phyloP scores from a whole-genome alignment of 306 rosid species.

The Lathyrus tuberosus region DNA sequence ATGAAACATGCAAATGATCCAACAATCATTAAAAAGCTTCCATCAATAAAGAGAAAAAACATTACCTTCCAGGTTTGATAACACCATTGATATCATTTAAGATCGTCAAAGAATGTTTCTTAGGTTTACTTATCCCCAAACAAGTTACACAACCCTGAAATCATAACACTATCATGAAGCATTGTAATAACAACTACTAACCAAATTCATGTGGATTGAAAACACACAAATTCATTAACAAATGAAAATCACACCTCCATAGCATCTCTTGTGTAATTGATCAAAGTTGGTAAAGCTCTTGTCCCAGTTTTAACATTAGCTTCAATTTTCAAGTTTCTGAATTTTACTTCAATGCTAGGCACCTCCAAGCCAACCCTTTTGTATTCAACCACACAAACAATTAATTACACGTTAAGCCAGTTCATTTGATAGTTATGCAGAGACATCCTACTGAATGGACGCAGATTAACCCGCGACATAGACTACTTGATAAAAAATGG shows the following conservation, averaged over 20 bases:
- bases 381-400: constrained; percentile 12
- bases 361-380: constrained; percentile 69
- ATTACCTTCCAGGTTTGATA: constrained; percentile 75
- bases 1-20: no score
- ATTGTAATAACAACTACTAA: not conserved
- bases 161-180: not conserved
- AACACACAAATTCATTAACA: not conserved
- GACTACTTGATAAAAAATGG: not conserved
- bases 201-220: not conserved
- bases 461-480: no score
- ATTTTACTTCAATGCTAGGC: constrained; percentile 70
- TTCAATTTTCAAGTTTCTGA: constrained; percentile 53
- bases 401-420: not conserved
- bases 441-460: no score
- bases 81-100: constrained; percentile 61
- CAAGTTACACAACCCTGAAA: constrained; percentile 53
- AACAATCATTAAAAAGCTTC: no score
- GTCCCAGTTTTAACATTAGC: constrained; percentile 71
- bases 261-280: constrained; percentile 48
- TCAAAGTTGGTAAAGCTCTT: constrained; percentile 76
- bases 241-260: constrained; percentile 52
- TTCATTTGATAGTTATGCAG: no score
- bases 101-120: constrained; percentile 62
- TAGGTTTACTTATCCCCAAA: constrained; percentile 51
- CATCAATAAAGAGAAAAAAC: not conserved